Base-by-base conservation (phyloP, 768 basidiomycete species). In the Mycena albidolilacea region DNA sequence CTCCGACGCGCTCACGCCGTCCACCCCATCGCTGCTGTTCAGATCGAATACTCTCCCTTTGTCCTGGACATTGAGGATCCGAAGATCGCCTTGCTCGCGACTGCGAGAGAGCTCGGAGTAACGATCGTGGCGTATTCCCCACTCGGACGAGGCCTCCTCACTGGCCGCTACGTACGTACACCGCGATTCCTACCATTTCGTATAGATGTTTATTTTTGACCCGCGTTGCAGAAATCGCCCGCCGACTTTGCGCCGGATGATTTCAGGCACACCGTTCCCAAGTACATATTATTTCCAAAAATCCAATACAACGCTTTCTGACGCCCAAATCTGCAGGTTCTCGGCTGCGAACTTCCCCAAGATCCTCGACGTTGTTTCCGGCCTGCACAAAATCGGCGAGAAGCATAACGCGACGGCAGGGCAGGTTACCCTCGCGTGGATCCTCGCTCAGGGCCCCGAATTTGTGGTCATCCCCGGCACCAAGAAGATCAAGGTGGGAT, bases 1-100 rank as follows among this genome's bases (percentile, higher is more conserved):
- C 77, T 90, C 38, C 85, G 87, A 44, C 85, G 89, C 7, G 89
- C 88, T 1, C 81, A 84, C 71, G 83, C 84, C 5, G 83, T 87
- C 6, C 84, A 86, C 60, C 85, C 85, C 19, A 83, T 87, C 68
- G 67, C 85, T 12, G 85, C 86, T 6, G 71, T 86, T 12, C 84
- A 88, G 69, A 81, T 86, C 68, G 87, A 87, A 75, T 87, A 82
- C 71, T 85, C 84, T 2, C 83, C 85, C 0, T 84, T 87, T 74
- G 81, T 81, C 14, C 82, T 88, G 23, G 84, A 86, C 61, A 82
- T 88, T 59, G 87, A 88, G 73, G 77, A 84, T 73, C 77, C 78
- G 37, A 78, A 84, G 71, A 79, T 82, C 68, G 82, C 75, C 0
- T 74, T 89, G 15, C 75, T 86, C 17, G 76, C 82, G 15, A 81